Evolutionary conservation across 169 alveolate species (phyloP).

Genomic region (Babesia ovata): DNA sequence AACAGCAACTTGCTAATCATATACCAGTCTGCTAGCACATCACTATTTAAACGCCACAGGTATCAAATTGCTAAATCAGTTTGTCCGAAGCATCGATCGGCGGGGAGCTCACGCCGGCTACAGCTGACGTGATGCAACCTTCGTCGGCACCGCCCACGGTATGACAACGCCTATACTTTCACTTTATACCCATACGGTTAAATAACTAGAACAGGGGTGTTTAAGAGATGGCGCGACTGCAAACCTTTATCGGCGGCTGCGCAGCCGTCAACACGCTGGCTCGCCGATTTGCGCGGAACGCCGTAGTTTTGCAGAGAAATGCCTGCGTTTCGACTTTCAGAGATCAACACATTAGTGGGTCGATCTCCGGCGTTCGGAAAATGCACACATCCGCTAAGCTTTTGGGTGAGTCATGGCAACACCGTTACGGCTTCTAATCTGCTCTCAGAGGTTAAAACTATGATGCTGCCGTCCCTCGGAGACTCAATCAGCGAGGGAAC

Average conservation of each 20-base stretch:
- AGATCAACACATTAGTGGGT: background rate
- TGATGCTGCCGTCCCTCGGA: constrained; percentile 83
- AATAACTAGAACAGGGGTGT: too few species aligned
- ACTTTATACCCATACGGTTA: too few species aligned
- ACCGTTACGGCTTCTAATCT: background rate
- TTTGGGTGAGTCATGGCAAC: constrained; percentile 2
- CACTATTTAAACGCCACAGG: too few species aligned
- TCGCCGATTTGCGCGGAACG: background rate
- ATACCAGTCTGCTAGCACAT: too few species aligned
- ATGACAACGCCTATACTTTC: too few species aligned
- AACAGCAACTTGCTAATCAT: too few species aligned
- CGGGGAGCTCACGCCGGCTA: too few species aligned
- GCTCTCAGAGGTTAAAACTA: constrained; percentile 46
- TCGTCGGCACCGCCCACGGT: too few species aligned
- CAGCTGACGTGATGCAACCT: too few species aligned
- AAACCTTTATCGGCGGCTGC: background rate
- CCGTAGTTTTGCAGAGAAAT: too few species aligned
- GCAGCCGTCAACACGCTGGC: background rate
- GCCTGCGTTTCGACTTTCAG: background rate
- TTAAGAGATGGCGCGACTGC: background rate
- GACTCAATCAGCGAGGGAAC: constrained; percentile 89
- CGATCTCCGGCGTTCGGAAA: background rate
- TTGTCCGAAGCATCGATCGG: too few species aligned
- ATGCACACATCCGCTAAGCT: constrained; percentile 13
- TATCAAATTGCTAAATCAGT: too few species aligned